Conservation (phyloP, 2,329 filamentous ascomycete genomes). For the Neofusicoccum kwambonambiense region DNA sequence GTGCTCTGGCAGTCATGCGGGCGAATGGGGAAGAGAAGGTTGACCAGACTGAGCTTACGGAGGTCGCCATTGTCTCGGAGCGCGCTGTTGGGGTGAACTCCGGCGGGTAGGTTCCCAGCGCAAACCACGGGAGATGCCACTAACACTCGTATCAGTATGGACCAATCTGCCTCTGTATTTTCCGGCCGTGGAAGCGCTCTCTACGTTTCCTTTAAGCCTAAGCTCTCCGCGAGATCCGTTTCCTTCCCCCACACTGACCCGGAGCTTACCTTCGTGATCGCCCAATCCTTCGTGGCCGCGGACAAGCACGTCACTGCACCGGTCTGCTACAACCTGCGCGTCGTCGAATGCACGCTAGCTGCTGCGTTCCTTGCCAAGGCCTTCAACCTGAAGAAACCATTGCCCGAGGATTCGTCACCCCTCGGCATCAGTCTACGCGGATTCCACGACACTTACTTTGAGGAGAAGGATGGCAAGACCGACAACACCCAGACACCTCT, state of each 20-base stretch:
- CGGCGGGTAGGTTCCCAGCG: conserved; percentile 64
- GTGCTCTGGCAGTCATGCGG: conserved; percentile 80
- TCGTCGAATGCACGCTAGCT: conserved; percentile 91
- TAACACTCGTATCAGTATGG: conserved; percentile 66
- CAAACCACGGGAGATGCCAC: background rate
- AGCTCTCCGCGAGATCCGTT: conserved; percentile 72
- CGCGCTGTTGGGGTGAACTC: conserved; percentile 94
- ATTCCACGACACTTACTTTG: conserved; percentile 82
- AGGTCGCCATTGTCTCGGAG: conserved; percentile 92
- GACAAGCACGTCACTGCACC: conserved; percentile 95
- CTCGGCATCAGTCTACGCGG: conserved; percentile 80
- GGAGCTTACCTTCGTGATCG: conserved; percentile 87
- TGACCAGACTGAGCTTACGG: conserved; percentile 87
- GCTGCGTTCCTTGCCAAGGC: conserved; percentile 65
- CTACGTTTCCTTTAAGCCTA: conserved; percentile 85
- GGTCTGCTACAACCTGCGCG: conserved; percentile 92
- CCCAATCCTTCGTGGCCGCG: conserved; percentile 88
- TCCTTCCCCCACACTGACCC: conserved; percentile 78
- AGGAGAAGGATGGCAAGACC: conserved; percentile 47
- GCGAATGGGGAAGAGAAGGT: conserved; percentile 77
- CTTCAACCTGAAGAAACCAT: conserved; percentile 54
- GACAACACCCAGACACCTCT: conserved; percentile 49
- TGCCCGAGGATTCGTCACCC: conserved; percentile 77
- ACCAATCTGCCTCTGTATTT: conserved; percentile 94
- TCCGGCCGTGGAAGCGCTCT: conserved; percentile 81